Evolutionary conservation across 169 alveolate genomes (phyloP), one percentile per base, ranked within the genome.

Genomic region (Plasmodium fragile): DNA sequence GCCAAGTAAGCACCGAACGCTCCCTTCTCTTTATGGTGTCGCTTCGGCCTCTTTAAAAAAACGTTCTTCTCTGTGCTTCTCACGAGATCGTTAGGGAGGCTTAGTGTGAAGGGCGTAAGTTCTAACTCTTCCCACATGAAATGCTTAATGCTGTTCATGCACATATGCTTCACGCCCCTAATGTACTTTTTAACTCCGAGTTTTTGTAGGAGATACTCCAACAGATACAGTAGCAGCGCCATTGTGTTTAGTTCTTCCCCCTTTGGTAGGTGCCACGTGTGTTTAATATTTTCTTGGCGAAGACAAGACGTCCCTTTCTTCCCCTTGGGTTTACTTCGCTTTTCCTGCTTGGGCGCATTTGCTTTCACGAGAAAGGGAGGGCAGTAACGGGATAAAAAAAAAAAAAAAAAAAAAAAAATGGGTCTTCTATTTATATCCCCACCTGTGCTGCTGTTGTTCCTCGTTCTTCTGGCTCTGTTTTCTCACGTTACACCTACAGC

Each of bases 71-170:
- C 1, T 16, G 77, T 43, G 22, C 16, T 6, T 6, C 25, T 18
- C 43, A 5, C 22, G 5, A n/a, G 7, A 28, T 32, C 34, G 22
- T 69, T 53, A 41, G 0, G 45, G 18, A 49, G 73, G 45, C 36
- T 43, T n/a, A 84, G 10, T 7, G 69, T 43, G 25, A 84, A 30
- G 34, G 52, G 34, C 18, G 65, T 52, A 1, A 84, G 18, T 71
- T 84, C 92, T 8, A 84, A 10, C 2, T 84, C 92, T 22, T 84
- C 84, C 34, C 41, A 49, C 49, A 72, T 84, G 16, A 72, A 13
- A 41, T 84, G 83, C 41, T 73, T 71, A 45, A 84, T 13, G 59
- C 77, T 84, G 55, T 73, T 5, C 10, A 84, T n/a, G 28, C 73
- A 49, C 5, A 84, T 36, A 22, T 41, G 73, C 59, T 73, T 72